Percentiles rank a stretch among this genome's conserved stretches.
phyloP scores from a whole-genome alignment of 208 protist genomes.

The Acanthamoeba healyi region DNA sequence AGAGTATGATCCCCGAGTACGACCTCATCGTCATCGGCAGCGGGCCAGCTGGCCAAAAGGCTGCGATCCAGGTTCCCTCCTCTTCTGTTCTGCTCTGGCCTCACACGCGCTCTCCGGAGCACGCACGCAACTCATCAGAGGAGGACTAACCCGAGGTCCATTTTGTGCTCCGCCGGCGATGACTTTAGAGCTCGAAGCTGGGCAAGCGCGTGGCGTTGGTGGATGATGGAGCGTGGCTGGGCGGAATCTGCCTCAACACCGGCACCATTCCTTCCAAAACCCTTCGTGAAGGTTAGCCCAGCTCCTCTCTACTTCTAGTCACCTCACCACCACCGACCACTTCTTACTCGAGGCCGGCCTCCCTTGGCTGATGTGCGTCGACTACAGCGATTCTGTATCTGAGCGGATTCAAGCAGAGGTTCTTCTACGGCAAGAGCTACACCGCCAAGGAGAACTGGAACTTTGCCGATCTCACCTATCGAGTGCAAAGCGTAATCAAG shows the following conservation, averaged over 20 bases:
- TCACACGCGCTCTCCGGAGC: too few relatives aligned
- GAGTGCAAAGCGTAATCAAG: constrained; percentile 59
- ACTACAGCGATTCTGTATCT: constrained; percentile 42
- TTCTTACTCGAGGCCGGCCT: too few relatives aligned
- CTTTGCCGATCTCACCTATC: constrained; percentile 53
- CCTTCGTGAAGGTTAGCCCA: constrained; percentile 78
- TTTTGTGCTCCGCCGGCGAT: not conserved
- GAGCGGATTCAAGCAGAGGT: constrained; percentile 67
- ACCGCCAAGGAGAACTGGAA: constrained; percentile 61
- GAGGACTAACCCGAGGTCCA: not conserved
- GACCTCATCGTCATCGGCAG: constrained; percentile 65
- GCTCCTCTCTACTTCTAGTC: too few relatives aligned
- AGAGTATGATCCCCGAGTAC: constrained; percentile 26
- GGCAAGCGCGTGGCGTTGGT: constrained; percentile 69
- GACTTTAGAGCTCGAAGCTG: constrained; percentile 68
- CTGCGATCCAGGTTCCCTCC: constrained; percentile 73
- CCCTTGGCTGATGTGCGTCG: too few relatives aligned
- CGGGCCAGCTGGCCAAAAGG: constrained; percentile 79
- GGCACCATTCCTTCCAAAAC: constrained; percentile 81
- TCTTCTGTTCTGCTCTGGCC: too few relatives aligned
- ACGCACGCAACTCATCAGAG: too few relatives aligned
- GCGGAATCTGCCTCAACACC: constrained; percentile 77
- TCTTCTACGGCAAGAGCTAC: constrained; percentile 69
- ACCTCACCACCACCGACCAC: too few relatives aligned
- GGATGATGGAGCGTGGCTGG: constrained; percentile 29